phyloP scores from a whole-genome alignment of 805 yeast species.

The Saccharomycopsis sp. region DNA sequence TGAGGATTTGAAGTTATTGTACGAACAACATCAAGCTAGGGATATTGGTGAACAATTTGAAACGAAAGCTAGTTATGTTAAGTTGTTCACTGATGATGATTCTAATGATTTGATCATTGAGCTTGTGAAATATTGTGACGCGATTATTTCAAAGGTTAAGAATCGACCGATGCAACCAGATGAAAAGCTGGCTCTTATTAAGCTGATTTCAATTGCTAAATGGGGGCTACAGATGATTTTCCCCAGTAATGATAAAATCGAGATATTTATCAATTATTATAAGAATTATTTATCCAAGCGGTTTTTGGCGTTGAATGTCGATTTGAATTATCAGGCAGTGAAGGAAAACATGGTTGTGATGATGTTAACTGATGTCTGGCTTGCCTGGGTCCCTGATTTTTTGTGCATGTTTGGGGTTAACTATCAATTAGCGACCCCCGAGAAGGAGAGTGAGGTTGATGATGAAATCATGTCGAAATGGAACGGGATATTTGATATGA shows the following conservation, averaged over 20 bases:
- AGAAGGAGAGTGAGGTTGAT: no score
- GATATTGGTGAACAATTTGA: background rate
- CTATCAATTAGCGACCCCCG: no score
- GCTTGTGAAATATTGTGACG: slow-evolving; percentile 16
- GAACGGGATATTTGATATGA: background rate
- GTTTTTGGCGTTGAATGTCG: background rate
- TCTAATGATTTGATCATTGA: slow-evolving; percentile 14
- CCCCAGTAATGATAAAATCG: slow-evolving; percentile 4
- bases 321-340: background rate
- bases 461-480: slow-evolving; percentile 1
- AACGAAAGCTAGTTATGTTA: background rate
- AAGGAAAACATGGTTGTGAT: background rate
- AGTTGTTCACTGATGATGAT: slow-evolving; percentile 8
- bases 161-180: background rate
- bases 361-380: background rate
- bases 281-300: slow-evolving; percentile 13
- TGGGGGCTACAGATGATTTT: background rate
- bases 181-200: background rate
- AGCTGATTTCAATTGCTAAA: background rate
- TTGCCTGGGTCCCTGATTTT: background rate
- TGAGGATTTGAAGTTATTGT: no score
- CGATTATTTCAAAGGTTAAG: background rate
- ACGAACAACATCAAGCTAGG: background rate
- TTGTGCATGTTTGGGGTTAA: no score
- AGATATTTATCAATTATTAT: slow-evolving; percentile 11